These are phyloP conservation scores for Clohesyomyces aquaticus DNA, from an alignment of 495 filamentous ascomycete genomes.

Conservation along the genomic window DNA sequence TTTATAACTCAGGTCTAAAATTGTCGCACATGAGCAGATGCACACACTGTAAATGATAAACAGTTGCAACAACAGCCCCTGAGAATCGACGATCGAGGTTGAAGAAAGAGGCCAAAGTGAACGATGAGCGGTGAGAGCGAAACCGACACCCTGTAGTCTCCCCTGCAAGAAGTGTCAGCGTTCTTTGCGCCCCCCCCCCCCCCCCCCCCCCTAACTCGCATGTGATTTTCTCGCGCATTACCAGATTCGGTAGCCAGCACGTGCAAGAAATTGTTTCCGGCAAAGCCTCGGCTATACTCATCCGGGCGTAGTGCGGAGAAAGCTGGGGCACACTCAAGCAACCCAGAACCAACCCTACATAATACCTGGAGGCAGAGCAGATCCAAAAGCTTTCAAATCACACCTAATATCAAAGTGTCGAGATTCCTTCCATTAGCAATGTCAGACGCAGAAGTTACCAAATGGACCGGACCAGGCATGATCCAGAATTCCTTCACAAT, in stretches of 20 bases:
- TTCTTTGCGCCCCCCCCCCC: too few relatives aligned
- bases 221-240: not conserved
- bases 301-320: slow-evolving; percentile 30
- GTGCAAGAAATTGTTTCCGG: not conserved
- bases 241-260: not conserved
- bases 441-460: slow-evolving; percentile 14
- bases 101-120: too few relatives aligned
- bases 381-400: slow-evolving; percentile 11
- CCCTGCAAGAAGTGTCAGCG: not conserved
- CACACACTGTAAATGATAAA: too few relatives aligned
- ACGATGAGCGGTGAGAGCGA: not conserved
- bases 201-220: not conserved
- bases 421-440: slow-evolving; percentile 15
- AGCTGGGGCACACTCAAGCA: too few relatives aligned
- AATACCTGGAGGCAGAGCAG: not conserved
- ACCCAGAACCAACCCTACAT: too few relatives aligned
- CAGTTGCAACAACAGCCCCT: too few relatives aligned
- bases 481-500: slow-evolving; percentile 22
- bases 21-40: too few relatives aligned
- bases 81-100: not conserved
- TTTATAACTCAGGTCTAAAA: too few relatives aligned
- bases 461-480: slow-evolving; percentile 33
- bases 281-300: slow-evolving; percentile 26
- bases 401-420: slow-evolving; percentile 1
- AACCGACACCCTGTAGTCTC: not conserved